Evolutionary conservation across 257 asterid species (phyloP).

Genomic region (Nicotiana sylvestris): DNA sequence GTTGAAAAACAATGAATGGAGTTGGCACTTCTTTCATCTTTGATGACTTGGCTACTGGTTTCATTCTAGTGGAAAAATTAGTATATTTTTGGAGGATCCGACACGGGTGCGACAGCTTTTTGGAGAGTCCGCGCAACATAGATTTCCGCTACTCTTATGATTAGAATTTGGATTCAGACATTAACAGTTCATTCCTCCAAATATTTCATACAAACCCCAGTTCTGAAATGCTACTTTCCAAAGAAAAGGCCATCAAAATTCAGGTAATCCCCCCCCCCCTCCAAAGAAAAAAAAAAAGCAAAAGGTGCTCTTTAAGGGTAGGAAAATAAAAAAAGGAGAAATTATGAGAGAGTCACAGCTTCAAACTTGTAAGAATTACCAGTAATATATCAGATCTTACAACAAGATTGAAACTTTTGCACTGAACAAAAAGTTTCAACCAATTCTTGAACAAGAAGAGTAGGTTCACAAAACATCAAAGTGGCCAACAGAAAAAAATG

Average conservation of each 20-base stretch:
- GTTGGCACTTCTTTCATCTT: not conserved
- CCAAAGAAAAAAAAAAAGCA: not conserved
- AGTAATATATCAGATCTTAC: constrained; percentile 12
- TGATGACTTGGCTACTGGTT: not conserved
- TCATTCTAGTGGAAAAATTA: not conserved
- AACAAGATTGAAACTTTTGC: not conserved
- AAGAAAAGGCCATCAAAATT: not conserved
- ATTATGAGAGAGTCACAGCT: not conserved
- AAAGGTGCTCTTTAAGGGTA: not conserved
- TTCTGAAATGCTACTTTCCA: not conserved
- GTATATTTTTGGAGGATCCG: too few species aligned
- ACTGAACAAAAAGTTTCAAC: constrained; percentile 2
- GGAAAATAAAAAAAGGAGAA: not conserved
- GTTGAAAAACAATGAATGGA: not conserved
- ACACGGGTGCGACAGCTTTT: too few species aligned
- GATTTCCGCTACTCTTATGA: not conserved
- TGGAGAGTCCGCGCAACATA: too few species aligned
- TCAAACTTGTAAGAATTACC: not conserved
- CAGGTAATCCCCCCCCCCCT: not conserved
- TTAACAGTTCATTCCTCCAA: not conserved
- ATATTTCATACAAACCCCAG: constrained; percentile 6
- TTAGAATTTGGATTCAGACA: not conserved
- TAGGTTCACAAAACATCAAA: not conserved
- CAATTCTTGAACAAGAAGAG: not conserved
- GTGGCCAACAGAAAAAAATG: not conserved